Evolutionary conservation across 2,329 filamentous ascomycete genomes (phyloP), one percentile per base, ranked within the genome.

Genomic region (Fusarium duplospermum): DNA sequence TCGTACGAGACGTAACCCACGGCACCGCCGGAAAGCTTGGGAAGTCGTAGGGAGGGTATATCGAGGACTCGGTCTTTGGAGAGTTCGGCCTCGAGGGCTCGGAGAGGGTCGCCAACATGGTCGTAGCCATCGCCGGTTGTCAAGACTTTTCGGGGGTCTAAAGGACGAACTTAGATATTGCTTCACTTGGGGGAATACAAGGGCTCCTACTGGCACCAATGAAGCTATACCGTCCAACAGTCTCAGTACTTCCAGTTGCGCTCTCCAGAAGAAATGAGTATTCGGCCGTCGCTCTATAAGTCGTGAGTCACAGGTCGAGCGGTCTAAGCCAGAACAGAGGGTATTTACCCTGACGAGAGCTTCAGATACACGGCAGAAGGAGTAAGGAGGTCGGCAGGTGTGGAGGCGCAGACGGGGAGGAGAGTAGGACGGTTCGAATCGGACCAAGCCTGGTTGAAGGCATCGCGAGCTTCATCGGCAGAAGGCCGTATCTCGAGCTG

Each of bases 1-100:
- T 99, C 96, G 81, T 99, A 99, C 62, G 95, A 95, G 7, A 98
- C 94, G 82, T 98, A 99, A 69, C 96, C 96, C 78, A 99, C 94
- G 14, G 95, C 96, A 59, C 96, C 96, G 45, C 95, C 96, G 0
- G 94, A 94, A 84, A 99, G 86, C 29, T 94, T 93, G 61, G 96
- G 96, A 40, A 99, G 88, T 78, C 89, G 90, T 79, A 98, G 86
- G 1, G 92, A 94, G 0, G 96, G 95, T 4, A 99, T 90, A 45
- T 93, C 90, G 36, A 95, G 93, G 72, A 98, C 94, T 29, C 94
- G 90, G 82, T 92, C 93, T 79, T 93, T 88, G 20, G 91, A 89
- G 52, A 99, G 89, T 84, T 98, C 95, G 73, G 89, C 87, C 84
- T 98, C 92, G 45, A 99, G 91, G 27, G 89, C 87, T 1, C 94